These are phyloP conservation scores for Talaromyces sp. DNA, from an alignment of 2,329 filamentous ascomycete genomes.

Conservation along the genomic window DNA sequence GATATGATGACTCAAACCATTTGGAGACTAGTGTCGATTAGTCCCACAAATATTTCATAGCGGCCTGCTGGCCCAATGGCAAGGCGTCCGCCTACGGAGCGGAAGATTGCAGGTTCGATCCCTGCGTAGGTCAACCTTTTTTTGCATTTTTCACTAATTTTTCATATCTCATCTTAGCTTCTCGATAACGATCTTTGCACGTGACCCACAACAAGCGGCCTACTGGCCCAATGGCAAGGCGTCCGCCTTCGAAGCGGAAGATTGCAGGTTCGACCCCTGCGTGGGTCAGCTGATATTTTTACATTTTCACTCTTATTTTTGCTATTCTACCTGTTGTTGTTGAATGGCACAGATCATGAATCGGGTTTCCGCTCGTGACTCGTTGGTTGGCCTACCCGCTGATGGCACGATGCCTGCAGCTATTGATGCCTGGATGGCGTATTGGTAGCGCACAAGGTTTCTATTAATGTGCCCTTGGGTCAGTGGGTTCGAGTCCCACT, in stretches of 20 bases:
- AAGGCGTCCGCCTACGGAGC: slow-evolving; percentile 19
- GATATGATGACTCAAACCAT: neutral
- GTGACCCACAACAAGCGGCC: neutral
- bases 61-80: slow-evolving; percentile 17
- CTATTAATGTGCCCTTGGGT: neutral
- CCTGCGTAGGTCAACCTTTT: slow-evolving; percentile 1
- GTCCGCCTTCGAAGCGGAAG: slow-evolving; percentile 18
- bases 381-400: no score
- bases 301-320: neutral
- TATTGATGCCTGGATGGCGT: neutral
- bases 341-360: no score
- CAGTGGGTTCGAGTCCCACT: neutral
- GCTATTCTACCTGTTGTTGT: no score
- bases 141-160: neutral
- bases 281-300: neutral
- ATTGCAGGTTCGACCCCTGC: slow-evolving; percentile 16
- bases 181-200: neutral
- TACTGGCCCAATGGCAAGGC: slow-evolving; percentile 18
- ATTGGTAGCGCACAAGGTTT: neutral
- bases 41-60: neutral
- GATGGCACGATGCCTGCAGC: no score
- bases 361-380: no score
- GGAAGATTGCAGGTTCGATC: slow-evolving; percentile 18
- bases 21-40: neutral
- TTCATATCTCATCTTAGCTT: neutral